Evolutionary conservation across 495 filamentous ascomycete species (phyloP).

Genomic region (Podospora pseudocomata): DNA sequence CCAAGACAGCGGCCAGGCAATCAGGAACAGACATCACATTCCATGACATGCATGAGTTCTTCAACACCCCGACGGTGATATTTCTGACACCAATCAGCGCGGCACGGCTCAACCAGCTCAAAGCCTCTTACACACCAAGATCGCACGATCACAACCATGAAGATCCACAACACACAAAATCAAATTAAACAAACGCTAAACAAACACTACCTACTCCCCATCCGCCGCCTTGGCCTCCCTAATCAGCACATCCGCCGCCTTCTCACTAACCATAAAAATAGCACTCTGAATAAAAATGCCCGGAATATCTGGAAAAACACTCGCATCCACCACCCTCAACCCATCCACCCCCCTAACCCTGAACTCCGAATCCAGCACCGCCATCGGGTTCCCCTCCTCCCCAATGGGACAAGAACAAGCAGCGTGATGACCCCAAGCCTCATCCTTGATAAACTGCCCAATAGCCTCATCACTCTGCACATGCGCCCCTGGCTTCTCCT

Average conservation of each 20-base stretch:
- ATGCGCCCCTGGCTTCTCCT: slow-evolving; percentile 48
- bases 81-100: no score
- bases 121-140: no score
- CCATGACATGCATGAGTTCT: no score
- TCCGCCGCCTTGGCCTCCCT: slow-evolving; percentile 5
- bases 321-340: slow-evolving; percentile 59
- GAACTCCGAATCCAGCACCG: slow-evolving; percentile 57
- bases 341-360: slow-evolving; percentile 53
- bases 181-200: no score
- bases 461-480: slow-evolving; percentile 41
- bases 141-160: no score
- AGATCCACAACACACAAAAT: no score
- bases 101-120: no score
- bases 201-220: not conserved
- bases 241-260: slow-evolving; percentile 44
- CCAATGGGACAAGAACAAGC: slow-evolving; percentile 59
- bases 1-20: no score
- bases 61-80: no score
- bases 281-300: slow-evolving; percentile 53
- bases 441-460: slow-evolving; percentile 47
- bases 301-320: slow-evolving; percentile 53
- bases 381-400: slow-evolving; percentile 48
- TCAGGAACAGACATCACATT: no score
- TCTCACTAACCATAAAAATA: slow-evolving; percentile 59
- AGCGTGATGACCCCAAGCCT: slow-evolving; percentile 60